Evolutionary conservation across 768 basidiomycete species (phyloP), one percentile per base, ranked within the genome.

Genomic region (Mycena alexandri): DNA sequence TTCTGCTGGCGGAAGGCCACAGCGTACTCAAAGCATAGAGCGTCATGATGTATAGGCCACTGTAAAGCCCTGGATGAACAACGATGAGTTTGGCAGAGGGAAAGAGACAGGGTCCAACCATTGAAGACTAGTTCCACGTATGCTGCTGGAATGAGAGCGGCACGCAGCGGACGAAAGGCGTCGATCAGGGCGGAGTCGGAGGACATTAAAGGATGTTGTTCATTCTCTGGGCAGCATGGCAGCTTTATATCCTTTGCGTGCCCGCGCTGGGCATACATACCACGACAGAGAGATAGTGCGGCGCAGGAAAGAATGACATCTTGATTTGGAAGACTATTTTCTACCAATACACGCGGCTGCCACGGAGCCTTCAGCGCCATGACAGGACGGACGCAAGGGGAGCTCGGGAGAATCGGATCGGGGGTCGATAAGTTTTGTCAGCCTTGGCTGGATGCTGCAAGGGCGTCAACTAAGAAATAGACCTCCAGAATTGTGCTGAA

Each of bases 111-210:
- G 44, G 7, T 22, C 44, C 21, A 16, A 46, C 44, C 44, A 46
- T 46, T 46, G 44, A 22, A 29, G 6, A 6, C 44, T 46, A 46
- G 17, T 46, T 46, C 44, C 44, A 46, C 44, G 21, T 46, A 46
- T 46, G 44, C 44, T 22, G 44, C 44, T 46, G 44, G 44, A 46
- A 46, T 46, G 44, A 46, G 44, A 46, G 44, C 44, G 44, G 44
- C 44, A 21, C 44, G 44, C 44, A 46, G 44, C 19, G 44, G 44
- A 46, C 44, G 19, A 46, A 46, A 46, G 19, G 44, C 44, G 19
- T 46, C 44, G 21, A 46, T 46, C 44, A 46, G 44, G 44, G 44
- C 44, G 44, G 44, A 19, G 21, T 46, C 44, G 44, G 44, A 46
- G 2, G 44, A 46, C 44, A 46, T 46, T 10, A 21, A 46, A 21